phyloP scores from a whole-genome alignment of 2,329 filamentous ascomycete genomes.

The Eutypa lata region DNA sequence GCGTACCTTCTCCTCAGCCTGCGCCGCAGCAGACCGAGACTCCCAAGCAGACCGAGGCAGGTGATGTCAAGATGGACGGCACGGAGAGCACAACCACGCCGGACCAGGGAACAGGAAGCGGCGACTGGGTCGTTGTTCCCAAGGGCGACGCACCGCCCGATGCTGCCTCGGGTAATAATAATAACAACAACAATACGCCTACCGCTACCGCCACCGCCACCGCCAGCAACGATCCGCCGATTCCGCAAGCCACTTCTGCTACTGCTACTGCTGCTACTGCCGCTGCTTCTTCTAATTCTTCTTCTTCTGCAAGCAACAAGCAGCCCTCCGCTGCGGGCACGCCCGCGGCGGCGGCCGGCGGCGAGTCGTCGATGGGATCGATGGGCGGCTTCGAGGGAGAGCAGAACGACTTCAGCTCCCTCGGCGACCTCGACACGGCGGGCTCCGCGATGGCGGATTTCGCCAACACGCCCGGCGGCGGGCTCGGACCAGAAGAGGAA shows the following conservation, averaged over 20 bases:
- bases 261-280: no score
- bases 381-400: slow-evolving; percentile 46
- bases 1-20: slow-evolving; percentile 43
- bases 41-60: slow-evolving; percentile 22
- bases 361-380: slow-evolving; percentile 28
- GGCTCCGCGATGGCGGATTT: slow-evolving; percentile 69
- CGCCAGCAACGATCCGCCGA: slow-evolving; percentile 16
- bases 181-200: slow-evolving; percentile 12
- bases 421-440: slow-evolving; percentile 66
- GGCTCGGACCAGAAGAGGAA: slow-evolving; percentile 56
- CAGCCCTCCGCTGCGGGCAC: slow-evolving; percentile 42
- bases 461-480: slow-evolving; percentile 50
- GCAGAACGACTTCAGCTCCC: slow-evolving; percentile 59
- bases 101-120: slow-evolving; percentile 50
- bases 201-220: no score
- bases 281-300: no score
- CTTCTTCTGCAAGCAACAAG: slow-evolving; percentile 33
- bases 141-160: slow-evolving; percentile 53
- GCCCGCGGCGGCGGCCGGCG: slow-evolving; percentile 32
- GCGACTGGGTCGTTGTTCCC: slow-evolving; percentile 74
- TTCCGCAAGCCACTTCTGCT: slow-evolving; percentile 5
- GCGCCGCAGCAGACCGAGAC: slow-evolving; percentile 16
- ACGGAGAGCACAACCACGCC: slow-evolving; percentile 45
- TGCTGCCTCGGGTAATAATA: slow-evolving; percentile 21
- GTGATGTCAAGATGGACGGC: slow-evolving; percentile 55